Conservation (phyloP, 345 rosid genomes). For the Eucalyptus pauciflora region DNA sequence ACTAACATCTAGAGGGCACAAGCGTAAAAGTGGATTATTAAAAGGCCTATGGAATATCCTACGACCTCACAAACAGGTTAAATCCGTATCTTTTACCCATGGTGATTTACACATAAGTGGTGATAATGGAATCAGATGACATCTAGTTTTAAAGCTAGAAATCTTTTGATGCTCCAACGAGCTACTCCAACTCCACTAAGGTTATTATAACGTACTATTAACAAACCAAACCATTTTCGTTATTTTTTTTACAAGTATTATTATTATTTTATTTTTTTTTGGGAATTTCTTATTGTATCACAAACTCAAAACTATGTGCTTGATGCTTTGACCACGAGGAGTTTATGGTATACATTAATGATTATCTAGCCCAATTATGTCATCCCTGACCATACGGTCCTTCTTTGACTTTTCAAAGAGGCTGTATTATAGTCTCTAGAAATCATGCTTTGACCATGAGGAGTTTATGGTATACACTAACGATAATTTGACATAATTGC, state of each 20-base stretch:
- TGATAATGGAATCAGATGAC: background rate
- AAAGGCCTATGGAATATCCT: background rate
- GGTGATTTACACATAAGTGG: background rate
- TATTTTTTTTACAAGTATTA: background rate
- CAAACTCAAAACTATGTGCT: slow-evolving; percentile 17
- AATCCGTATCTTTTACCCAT: background rate
- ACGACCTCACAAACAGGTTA: background rate
- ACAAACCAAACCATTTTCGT: background rate
- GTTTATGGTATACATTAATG: too few relatives aligned
- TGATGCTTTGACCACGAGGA: slow-evolving; percentile 31
- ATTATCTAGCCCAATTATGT: too few relatives aligned
- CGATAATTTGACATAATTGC: too few relatives aligned
- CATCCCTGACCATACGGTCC: too few relatives aligned
- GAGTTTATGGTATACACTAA: background rate
- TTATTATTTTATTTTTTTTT: background rate
- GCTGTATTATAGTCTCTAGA: too few relatives aligned
- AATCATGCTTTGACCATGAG: too few relatives aligned
- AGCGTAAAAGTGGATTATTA: background rate
- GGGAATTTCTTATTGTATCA: background rate
- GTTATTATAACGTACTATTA: slow-evolving; percentile 6
- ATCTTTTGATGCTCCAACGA: background rate
- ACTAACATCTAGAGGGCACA: background rate
- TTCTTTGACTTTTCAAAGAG: too few relatives aligned
- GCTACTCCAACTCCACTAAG: background rate
- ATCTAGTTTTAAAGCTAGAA: background rate